phyloP scores from a whole-genome alignment of 2,329 filamentous ascomycete genomes.

The Pseudogymnoascus verrucosus region DNA sequence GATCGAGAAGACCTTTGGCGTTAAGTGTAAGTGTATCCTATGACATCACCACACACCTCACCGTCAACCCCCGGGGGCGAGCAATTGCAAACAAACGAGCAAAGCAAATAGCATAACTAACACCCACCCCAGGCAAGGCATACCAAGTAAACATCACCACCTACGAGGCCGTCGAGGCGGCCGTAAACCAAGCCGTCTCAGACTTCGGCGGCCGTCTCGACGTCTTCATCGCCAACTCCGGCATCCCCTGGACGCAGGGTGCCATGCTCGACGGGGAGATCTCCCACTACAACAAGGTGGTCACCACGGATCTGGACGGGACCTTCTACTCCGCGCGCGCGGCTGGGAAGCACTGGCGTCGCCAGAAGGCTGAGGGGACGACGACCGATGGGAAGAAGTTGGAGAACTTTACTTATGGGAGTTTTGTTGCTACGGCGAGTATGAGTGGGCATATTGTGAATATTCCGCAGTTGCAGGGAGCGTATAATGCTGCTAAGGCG shows the following conservation, averaged over 20 bases:
- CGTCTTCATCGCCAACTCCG: conserved; percentile 72
- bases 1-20: conserved; percentile 57
- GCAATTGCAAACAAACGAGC: conserved; percentile 6
- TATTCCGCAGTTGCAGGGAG: conserved; percentile 64
- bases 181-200: conserved; percentile 44
- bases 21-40: conserved; percentile 48
- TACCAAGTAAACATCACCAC: conserved; percentile 55
- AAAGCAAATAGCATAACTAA: conserved; percentile 12
- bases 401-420: conserved; percentile 53
- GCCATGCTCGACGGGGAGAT: conserved; percentile 57
- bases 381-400: conserved; percentile 54
- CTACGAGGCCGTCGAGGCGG: conserved; percentile 41
- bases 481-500: conserved; percentile 67
- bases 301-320: conserved; percentile 65
- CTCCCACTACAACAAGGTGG: conserved; percentile 58
- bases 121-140: conserved; percentile 41
- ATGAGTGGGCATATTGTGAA: conserved; percentile 76
- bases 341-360: conserved; percentile 60
- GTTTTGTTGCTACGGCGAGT: conserved; percentile 69
- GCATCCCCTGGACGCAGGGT: conserved; percentile 65
- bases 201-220: conserved; percentile 71
- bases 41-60: not conserved
- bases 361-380: conserved; percentile 61
- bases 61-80: too few species aligned
- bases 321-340: conserved; percentile 70